phyloP scores from a whole-genome alignment of 495 filamentous ascomycete genomes.

The Penicillium bovifimosum region DNA sequence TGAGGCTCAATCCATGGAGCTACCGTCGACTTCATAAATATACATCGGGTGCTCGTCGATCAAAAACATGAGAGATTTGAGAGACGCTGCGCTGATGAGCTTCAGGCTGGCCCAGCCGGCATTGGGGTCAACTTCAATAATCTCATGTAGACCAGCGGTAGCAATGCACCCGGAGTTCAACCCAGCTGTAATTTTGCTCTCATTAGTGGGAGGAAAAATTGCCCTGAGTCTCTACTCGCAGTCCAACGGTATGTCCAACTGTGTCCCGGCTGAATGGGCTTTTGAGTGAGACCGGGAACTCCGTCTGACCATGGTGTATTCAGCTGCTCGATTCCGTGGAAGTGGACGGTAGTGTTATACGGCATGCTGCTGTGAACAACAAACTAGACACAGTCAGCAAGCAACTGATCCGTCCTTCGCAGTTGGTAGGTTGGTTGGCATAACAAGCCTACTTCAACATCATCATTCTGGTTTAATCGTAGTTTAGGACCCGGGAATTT shows the following conservation, averaged over 20 bases:
- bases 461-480: slow-evolving; percentile 51
- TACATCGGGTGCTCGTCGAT: slow-evolving; percentile 38
- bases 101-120: slow-evolving; percentile 45
- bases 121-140: slow-evolving; percentile 33
- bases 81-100: slow-evolving; percentile 39
- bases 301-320: slow-evolving; percentile 46
- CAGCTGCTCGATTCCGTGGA: slow-evolving; percentile 36
- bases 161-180: slow-evolving; percentile 38
- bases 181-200: slow-evolving; percentile 31
- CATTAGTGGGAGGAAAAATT: slow-evolving; percentile 25
- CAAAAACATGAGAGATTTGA: slow-evolving; percentile 38
- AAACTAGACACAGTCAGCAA: slow-evolving; percentile 3
- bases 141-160: slow-evolving; percentile 30
- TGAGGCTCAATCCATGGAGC: slow-evolving; percentile 37
- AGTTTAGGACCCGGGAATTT: slow-evolving; percentile 52
- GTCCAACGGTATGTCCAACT: slow-evolving; percentile 45
- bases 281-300: slow-evolving; percentile 43
- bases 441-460: slow-evolving; percentile 39
- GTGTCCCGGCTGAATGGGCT: slow-evolving; percentile 39
- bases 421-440: neutral
- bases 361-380: slow-evolving; percentile 47
- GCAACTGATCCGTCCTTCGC: too few species aligned
- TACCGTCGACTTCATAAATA: slow-evolving; percentile 39
- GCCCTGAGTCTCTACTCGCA: slow-evolving; percentile 24
- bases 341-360: slow-evolving; percentile 45